A percentile compares a stretch with the other conserved stretches of the same genome.
Evolutionary conservation across 257 asterid genomes (phyloP).

Genomic region (Salvia splendens): DNA sequence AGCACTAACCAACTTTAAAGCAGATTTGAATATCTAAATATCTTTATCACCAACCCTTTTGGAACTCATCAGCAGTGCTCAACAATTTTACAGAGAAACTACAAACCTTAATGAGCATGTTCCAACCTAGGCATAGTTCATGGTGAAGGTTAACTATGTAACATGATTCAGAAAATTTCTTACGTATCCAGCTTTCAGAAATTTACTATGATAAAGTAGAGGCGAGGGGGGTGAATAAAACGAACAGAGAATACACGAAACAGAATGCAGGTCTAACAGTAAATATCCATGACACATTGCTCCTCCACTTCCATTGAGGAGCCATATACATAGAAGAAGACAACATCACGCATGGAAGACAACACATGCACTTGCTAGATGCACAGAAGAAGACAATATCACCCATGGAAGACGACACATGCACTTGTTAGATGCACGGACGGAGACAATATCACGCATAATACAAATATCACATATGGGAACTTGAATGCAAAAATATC

Average conservation of each 20-base stretch:
- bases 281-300: no score
- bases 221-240: background rate
- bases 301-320: no score
- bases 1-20: background rate
- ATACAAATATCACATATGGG: background rate
- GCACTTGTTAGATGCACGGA: background rate
- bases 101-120: conserved; percentile 1
- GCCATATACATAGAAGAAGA: no score
- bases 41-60: background rate
- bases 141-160: background rate
- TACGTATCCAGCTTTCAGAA: background rate
- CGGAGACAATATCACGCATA: background rate
- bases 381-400: no score
- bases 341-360: background rate
- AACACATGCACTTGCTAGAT: no score
- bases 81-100: background rate
- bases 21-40: no score
- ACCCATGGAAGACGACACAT: background rate
- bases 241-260: background rate
- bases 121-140: background rate
- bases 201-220: no score
- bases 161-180: background rate
- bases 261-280: background rate
- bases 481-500: conserved; percentile 10
- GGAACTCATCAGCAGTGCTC: background rate